A percentile compares a stretch with the other conserved stretches of the same genome.
Evolutionary conservation across 352 stramenopile genomes (phyloP).

Genomic region (Globisporangium cystogenes): DNA sequence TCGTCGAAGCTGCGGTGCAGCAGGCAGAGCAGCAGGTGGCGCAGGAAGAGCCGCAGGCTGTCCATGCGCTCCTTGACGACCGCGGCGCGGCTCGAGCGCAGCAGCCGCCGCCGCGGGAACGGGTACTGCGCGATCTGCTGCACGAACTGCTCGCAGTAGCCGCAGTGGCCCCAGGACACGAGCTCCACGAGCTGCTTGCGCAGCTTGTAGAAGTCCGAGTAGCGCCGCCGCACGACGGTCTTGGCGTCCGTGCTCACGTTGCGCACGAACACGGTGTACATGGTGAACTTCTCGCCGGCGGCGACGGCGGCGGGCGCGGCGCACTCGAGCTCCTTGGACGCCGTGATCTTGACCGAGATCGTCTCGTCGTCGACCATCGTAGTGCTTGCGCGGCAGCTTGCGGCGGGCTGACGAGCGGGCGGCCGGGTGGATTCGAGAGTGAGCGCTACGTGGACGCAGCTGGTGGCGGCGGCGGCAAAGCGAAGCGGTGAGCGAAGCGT

Average conservation of each 20-base stretch:
- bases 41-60: slow-evolving; percentile 68
- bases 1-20: slow-evolving; percentile 64
- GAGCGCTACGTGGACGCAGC: background rate
- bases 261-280: slow-evolving; percentile 82
- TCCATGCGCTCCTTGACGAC: slow-evolving; percentile 86
- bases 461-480: background rate
- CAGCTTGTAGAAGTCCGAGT: slow-evolving; percentile 84
- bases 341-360: slow-evolving; percentile 61
- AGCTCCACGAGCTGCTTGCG: slow-evolving; percentile 80
- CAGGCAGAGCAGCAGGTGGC: slow-evolving; percentile 70
- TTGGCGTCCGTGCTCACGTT: slow-evolving; percentile 69
- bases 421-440: background rate
- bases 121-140: slow-evolving; percentile 71
- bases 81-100: slow-evolving; percentile 57
- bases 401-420: background rate
- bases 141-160: slow-evolving; percentile 53
- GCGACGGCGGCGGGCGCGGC: slow-evolving; percentile 6
- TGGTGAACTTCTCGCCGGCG: slow-evolving; percentile 68
- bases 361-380: slow-evolving; percentile 58
- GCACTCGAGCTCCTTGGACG: slow-evolving; percentile 43
- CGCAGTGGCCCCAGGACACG: slow-evolving; percentile 74
- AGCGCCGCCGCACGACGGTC: slow-evolving; percentile 70
- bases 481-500: background rate
- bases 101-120: slow-evolving; percentile 67
- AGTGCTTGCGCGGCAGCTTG: slow-evolving; percentile 10